Evolutionary conservation across 805 yeast species (phyloP), one percentile per base, ranked within the genome.

Genomic region (Ascoidea asiatica): DNA sequence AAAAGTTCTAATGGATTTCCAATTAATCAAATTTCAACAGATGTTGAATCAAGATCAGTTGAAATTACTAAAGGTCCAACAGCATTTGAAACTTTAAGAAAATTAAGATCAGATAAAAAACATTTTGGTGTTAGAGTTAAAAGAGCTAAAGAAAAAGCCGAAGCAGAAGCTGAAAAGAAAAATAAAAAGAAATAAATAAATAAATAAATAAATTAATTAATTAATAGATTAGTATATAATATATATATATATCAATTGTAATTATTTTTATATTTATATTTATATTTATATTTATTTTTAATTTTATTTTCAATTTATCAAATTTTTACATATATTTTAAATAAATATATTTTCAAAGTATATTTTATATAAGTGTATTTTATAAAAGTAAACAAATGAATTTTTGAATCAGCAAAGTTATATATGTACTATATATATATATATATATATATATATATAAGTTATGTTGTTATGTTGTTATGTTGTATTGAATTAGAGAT

Each of bases 81-180:
- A 60, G 97, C 98, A 66, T 90, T 63, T 95, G 78, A 81, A 71
- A 88, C 97, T 63, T 84, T 92, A 69, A 86, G 97, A 75, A 71
- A 75, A 63, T 97, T 97, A 56, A 85, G 92, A 79, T 81, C 95
- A 59, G 85, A 84, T 62, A 87, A 90, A 80, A 87, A 77, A 72
- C 83, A 77, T 83, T 76, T 70, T 69, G 99, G 99, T 79, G 75
- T 78, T 75, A 88, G 95, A 75, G 97, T 81, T 68, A 92, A 90
- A 94, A 84, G 96, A 76, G 95, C 95, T 64, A 79, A 69, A 67
- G 97, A 89, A 59, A 79, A 78, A 77, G 97, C 96, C 69, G 97
- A 87, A 76, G 97, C 97, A 70, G 98, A 89, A 77, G 95, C 84
- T 75, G 96, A 88, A 65, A 89, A 89, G 90, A 89, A 89, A 89